These are phyloP conservation scores for Pichia sp. DNA, from an alignment of 1,139 yeast genomes.

Conservation along the genomic window DNA sequence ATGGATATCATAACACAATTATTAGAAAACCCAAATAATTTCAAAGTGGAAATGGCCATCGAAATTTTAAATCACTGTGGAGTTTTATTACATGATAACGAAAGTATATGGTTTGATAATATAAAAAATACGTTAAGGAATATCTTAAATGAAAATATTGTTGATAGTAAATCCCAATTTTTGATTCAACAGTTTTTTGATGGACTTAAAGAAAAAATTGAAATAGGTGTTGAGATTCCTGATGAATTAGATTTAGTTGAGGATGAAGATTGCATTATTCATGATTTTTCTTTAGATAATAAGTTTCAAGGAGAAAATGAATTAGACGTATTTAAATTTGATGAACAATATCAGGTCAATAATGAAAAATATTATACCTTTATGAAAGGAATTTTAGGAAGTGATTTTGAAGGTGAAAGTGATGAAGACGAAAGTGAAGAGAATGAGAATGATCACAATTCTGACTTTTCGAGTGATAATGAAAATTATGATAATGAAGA, in stretches of 20 bases:
- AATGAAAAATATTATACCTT: constrained; percentile 41
- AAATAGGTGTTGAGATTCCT: constrained; percentile 30
- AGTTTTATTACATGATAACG: constrained; percentile 35
- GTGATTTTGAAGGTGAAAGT: constrained; percentile 30
- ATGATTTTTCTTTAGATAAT: constrained; percentile 52
- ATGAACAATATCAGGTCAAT: constrained; percentile 44
- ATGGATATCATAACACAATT: constrained; percentile 61
- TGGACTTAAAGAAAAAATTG: constrained; percentile 44
- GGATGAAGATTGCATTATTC: constrained; percentile 57
- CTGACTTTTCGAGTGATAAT: constrained; percentile 25
- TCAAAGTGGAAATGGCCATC: constrained; percentile 44
- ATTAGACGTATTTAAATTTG: constrained; percentile 48
- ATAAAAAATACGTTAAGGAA: constrained; percentile 58
- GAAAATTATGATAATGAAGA: constrained; percentile 42
- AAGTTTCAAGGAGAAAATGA: constrained; percentile 41
- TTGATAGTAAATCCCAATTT: constrained; percentile 40
- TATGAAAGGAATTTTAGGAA: constrained; percentile 42
- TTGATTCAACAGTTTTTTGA: constrained; percentile 50
- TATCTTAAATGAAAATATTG: constrained; percentile 49
- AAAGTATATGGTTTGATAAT: constrained; percentile 41
- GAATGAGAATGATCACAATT: too few relatives aligned
- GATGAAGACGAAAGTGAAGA: constrained; percentile 25
- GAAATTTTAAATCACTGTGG: constrained; percentile 42
- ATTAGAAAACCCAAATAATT: constrained; percentile 47
- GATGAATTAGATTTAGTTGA: constrained; percentile 55